Evolutionary conservation across 2,329 filamentous ascomycete species (phyloP).

Genomic region (Aspergillus neoniger): DNA sequence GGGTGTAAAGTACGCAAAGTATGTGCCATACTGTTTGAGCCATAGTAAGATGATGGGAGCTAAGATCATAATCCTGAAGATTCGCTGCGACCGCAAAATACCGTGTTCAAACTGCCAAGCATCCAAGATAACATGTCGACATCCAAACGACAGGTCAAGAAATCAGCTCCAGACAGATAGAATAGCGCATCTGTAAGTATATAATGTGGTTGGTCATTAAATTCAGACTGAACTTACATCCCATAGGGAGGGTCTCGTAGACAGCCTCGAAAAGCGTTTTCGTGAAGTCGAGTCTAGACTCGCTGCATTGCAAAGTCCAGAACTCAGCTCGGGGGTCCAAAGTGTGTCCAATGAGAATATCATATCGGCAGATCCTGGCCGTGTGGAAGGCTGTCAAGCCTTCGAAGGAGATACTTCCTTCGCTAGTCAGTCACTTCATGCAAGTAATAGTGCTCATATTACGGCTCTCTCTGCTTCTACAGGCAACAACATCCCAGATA

Average conservation of each 20-base stretch:
- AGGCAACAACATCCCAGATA: background rate
- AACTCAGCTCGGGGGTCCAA: background rate
- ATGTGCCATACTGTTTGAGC: background rate
- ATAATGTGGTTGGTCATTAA: too few species aligned
- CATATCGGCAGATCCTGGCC: background rate
- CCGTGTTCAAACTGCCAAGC: constrained; percentile 8
- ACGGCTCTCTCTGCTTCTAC: background rate
- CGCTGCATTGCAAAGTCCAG: background rate
- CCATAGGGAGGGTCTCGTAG: constrained; percentile 1
- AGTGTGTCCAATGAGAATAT: background rate
- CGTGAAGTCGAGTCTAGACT: constrained; percentile 2
- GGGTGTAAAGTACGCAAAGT: constrained; percentile 11
- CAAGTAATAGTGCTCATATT: background rate
- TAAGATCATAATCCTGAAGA: background rate
- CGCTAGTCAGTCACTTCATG: constrained; percentile 4
- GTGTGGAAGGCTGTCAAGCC: background rate
- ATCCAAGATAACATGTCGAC: constrained; percentile 7
- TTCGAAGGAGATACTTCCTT: constrained; percentile 6
- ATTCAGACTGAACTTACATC: background rate
- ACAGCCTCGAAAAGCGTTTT: background rate
- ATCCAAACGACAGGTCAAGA: constrained; percentile 1
- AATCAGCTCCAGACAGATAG: constrained; percentile 1
- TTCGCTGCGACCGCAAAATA: constrained; percentile 8
- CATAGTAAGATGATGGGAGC: background rate
- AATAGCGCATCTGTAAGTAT: background rate